Evolutionary conservation across 2,329 filamentous ascomycete species (phyloP), one percentile per base, ranked within the genome.

Genomic region (Paecilomyces niveus): DNA sequence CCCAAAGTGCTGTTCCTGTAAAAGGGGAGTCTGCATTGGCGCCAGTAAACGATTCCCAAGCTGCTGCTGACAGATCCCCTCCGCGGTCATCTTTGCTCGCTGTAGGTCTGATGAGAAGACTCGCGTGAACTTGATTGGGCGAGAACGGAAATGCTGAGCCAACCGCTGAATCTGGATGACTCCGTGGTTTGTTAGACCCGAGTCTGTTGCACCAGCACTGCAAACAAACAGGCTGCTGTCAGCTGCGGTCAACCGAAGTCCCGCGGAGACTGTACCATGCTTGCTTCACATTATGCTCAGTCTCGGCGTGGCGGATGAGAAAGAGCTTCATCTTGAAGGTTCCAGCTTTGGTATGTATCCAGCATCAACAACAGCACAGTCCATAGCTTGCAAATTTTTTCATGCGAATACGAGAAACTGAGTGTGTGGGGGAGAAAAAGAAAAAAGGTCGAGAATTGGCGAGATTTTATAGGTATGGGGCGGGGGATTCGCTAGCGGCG

Each of bases 281-380:
- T 57, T 86, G 83, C 49, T 88, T 88, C 59, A 94, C 88, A 72
- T 96, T 96, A 76, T 96, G 89, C 63, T 95, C 89, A 15, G 90
- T 93, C 77, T 96, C 92, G 69, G 88, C 92, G 80, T 96, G 92
- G 58, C 92, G 87, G 67, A 96, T 85, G 66, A 96, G 81, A 67
- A 92, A 85, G 57, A 96, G 73, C 68, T 81, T 82, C 83, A 88
- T 84, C 51, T 50, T 59, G 54, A 57, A 45, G 13, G 32, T 21
- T 33, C 54, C 11, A 55, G 49, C 50, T 24, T 29, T 24, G 50
- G 26, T 52, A 18, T 24, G 7, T 52, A n/a, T 52, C 21, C 50
- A 52, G 21, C 26, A 29, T 26, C 18, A 22, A 22, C 11, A 22
- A 13, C 13, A 26, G 18, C 11, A 22, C 21, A 18, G 5, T 24